Base-by-base conservation (phyloP, 2,329 filamentous ascomycete species). In the Magnaporthales sp. region DNA sequence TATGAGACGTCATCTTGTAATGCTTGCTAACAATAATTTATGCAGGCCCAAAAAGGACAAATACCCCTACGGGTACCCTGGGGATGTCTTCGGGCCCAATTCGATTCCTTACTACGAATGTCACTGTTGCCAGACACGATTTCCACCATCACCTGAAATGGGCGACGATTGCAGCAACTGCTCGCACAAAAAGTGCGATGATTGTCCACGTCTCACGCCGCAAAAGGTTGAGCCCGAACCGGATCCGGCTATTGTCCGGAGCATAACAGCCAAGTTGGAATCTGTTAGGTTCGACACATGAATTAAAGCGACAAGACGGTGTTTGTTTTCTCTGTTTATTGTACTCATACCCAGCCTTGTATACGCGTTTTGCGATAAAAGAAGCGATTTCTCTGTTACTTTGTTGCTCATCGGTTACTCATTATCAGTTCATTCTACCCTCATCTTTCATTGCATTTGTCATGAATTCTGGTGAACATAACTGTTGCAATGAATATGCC, bases 1-100 rank as follows among this genome's bases (percentile, higher is more conserved):
- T 11, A 19, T 29, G 31, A 26, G 62, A 22, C 19, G n/a, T 8
- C 8, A 5, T 10, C 11, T 51, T 31, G 13, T 13, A 67, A 7
- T 32, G 3, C 54, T 26, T 58, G 6, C 30, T n/a, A 51, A 7
- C 64, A 7, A 24, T 54, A 8, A 32, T 30, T 26, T 13, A n/a
- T 38, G 46, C 72, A 89, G 86, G 63, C 80, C 87, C 68, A 91
- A 90, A 78, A 86, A 84, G 72, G 82, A 85, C 72, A 90, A 89
- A 73, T 91, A 89, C 74, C 88, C 88, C 0, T 83, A 86, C 69
- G 89, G 88, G 60, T 91, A 91, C 74, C 89, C 88, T 4, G 87
- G 89, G 58, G 89, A 91, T 71, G 83, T 79, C 46, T 86, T 84
- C 65, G 84, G 84, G 1, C 76, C 77, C 3, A 82, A 77, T 68